Evolutionary conservation across 164 flowering plant genomes (phyloP).

Genomic region (Kalanchoe fedtschenkoi): DNA sequence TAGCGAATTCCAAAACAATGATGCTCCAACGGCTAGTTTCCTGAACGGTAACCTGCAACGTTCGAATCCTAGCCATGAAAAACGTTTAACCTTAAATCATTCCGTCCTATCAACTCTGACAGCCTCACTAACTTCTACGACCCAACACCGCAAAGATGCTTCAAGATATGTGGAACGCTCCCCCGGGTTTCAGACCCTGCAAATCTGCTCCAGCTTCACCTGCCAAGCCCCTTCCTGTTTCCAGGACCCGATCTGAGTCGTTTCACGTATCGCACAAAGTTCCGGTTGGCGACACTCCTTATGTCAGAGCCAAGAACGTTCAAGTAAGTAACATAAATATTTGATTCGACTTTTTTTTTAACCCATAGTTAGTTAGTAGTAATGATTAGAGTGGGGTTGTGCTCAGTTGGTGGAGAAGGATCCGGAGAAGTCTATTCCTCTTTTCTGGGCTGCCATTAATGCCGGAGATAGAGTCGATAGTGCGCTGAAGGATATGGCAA

Average conservation of each 20-base stretch:
- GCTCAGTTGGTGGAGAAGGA: slow-evolving; percentile 90
- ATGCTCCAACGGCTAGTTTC: slow-evolving; percentile 45
- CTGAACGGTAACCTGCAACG: slow-evolving; percentile 57
- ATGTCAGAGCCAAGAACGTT: slow-evolving; percentile 89
- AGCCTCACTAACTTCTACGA: slow-evolving; percentile 3
- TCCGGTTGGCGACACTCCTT: slow-evolving; percentile 91
- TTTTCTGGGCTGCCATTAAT: slow-evolving; percentile 98
- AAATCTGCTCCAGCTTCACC: slow-evolving; percentile 96
- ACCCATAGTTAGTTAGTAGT: neutral
- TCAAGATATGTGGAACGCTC: slow-evolving; percentile 81
- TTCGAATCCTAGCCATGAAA: slow-evolving; percentile 41
- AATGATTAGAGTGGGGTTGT: slow-evolving; percentile 3
- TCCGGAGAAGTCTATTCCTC: slow-evolving; percentile 86
- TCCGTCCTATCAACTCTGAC: neutral
- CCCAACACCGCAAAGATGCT: slow-evolving; percentile 31
- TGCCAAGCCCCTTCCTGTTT: slow-evolving; percentile 57
- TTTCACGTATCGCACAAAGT: slow-evolving; percentile 83
- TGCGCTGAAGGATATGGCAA: slow-evolving; percentile 98
- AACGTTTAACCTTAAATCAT: slow-evolving; percentile 7
- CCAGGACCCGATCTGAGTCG: slow-evolving; percentile 67
- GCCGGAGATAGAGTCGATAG: slow-evolving; percentile 98
- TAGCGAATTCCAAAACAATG: too few species aligned
- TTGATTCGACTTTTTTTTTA: neutral
- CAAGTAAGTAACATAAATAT: slow-evolving; percentile 34
- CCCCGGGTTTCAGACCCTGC: slow-evolving; percentile 63